These are phyloP conservation scores for Oryza officinalis DNA, from an alignment of 176 grass and related monocot species.

Conservation along the genomic window DNA sequence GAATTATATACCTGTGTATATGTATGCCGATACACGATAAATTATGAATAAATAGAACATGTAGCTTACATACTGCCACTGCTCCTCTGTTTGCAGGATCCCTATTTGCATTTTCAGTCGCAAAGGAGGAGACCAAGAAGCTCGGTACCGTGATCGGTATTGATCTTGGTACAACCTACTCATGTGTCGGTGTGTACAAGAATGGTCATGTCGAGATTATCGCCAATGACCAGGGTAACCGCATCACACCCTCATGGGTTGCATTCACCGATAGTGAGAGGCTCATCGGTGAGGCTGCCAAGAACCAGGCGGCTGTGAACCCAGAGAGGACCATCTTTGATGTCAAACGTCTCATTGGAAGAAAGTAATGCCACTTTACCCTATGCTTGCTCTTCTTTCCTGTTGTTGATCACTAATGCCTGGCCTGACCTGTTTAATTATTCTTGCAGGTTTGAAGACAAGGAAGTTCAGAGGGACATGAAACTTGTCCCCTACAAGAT, in stretches of 20 bases:
- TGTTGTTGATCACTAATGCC: neutral
- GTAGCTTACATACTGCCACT: neutral
- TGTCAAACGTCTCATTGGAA: slow-evolving; percentile 77
- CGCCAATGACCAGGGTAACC: slow-evolving; percentile 78
- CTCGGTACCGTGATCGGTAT: slow-evolving; percentile 65
- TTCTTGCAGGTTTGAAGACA: slow-evolving; percentile 60
- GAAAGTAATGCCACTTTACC: slow-evolving; percentile 44
- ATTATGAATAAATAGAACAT: neutral
- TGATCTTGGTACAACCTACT: slow-evolving; percentile 67
- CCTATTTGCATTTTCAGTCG: slow-evolving; percentile 56
- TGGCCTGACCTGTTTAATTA: neutral
- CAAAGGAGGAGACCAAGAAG: slow-evolving; percentile 71
- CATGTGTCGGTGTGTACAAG: slow-evolving; percentile 64
- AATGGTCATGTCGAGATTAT: slow-evolving; percentile 70
- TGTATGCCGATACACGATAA: neutral
- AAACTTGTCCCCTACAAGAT: slow-evolving; percentile 84
- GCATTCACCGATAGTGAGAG: slow-evolving; percentile 65
- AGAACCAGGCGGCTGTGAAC: slow-evolving; percentile 70
- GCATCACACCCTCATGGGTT: slow-evolving; percentile 74
- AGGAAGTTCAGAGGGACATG: slow-evolving; percentile 84
- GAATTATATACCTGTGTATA: neutral
- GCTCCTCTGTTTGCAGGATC: slow-evolving; percentile 37
- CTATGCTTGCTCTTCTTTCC: neutral
- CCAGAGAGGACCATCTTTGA: slow-evolving; percentile 75
- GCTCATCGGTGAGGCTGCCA: slow-evolving; percentile 77